phyloP scores from a whole-genome alignment of 805 yeast species.

The Starmerella tilneyi region DNA sequence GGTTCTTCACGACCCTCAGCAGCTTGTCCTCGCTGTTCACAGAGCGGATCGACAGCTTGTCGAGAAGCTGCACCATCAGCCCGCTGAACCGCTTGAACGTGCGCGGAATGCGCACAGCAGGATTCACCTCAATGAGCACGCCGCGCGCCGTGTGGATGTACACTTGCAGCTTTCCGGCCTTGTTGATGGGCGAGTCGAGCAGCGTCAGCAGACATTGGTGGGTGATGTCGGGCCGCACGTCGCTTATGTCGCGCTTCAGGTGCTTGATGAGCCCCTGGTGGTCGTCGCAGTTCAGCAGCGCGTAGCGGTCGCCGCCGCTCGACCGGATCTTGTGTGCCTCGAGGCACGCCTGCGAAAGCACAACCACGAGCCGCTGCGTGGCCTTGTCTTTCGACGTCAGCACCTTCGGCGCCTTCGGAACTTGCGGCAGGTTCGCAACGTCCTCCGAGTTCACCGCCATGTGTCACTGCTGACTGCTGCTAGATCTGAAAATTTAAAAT shows the following conservation, averaged over 20 bases:
- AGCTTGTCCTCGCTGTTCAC: conserved; percentile 92
- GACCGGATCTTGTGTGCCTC: conserved; percentile 82
- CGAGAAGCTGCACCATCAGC: conserved; percentile 91
- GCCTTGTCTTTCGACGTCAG: conserved; percentile 74
- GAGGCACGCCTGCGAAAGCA: conserved; percentile 88
- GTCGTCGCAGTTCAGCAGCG: conserved; percentile 91
- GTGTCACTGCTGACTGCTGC: neutral
- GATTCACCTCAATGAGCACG: conserved; percentile 89
- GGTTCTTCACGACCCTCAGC: conserved; percentile 89
- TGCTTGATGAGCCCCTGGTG: conserved; percentile 91
- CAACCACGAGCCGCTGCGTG: conserved; percentile 82
- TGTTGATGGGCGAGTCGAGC: conserved; percentile 94
- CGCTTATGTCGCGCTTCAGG: conserved; percentile 95
- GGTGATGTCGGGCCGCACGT: conserved; percentile 98
- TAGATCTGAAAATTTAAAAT: neutral
- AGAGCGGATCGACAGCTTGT: conserved; percentile 82
- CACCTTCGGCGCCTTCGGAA: conserved; percentile 78
- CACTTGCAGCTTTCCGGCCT: conserved; percentile 93
- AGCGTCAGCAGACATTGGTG: conserved; percentile 93
- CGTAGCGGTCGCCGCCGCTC: conserved; percentile 84
- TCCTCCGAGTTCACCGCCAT: conserved; percentile 16
- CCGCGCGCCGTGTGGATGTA: conserved; percentile 94
- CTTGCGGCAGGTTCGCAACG: conserved; percentile 51
- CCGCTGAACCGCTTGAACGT: conserved; percentile 97
- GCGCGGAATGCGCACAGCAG: conserved; percentile 93